Base-by-base conservation (phyloP, 139 green algal species). In the Parachlorella kessleri region DNA sequence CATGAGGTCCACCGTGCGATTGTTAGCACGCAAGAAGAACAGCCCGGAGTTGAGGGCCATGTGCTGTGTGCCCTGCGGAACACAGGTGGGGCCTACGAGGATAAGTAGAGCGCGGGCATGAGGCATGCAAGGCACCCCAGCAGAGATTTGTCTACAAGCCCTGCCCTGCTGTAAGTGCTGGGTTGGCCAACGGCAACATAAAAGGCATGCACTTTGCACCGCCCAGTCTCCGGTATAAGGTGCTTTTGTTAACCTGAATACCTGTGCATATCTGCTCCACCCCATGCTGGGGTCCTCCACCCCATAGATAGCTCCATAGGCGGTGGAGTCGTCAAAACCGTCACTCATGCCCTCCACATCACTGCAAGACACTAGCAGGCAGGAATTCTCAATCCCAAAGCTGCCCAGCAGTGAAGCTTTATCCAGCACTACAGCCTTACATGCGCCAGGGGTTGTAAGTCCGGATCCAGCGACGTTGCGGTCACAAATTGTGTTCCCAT, bases 281-380 rank as follows among this genome's bases (percentile, higher is more conserved):
- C 75, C 75, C 95, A 98, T 98, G 64, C 78, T 87, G 0, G 86
- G 78, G 78, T 99, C 95, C 36, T 98, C 94, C 5, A 94, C 84
- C 54, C 92, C 94, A 63, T 97, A 91, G 59, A 97, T 96, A 36
- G 82, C 75, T 38, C 96, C 96, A 83, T 98, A 98, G 0, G 95
- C 90, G 0, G 89, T 95, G 9, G 26, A 30, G 1, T 93, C 84
- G 73, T 98, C 93, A 86, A 93, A 97, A 48, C 87, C 87, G 59
- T 92, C 85, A 2, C 66, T 86, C 87, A 92, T 90, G 63, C 82
- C 87, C 75, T 90, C 87, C 36, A 97, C 75, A 35, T 97, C 93
- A 55, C 77, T 77, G 55, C n/a, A n/a, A 59, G 48, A 59, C 48
- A 0, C 48, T 14, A 59, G 48, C 48, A 59, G 21, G 48, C 48